Evolutionary conservation across 2,329 filamentous ascomycete genomes (phyloP), one percentile per base, ranked within the genome.

Genomic region (Botrytis tulipae): DNA sequence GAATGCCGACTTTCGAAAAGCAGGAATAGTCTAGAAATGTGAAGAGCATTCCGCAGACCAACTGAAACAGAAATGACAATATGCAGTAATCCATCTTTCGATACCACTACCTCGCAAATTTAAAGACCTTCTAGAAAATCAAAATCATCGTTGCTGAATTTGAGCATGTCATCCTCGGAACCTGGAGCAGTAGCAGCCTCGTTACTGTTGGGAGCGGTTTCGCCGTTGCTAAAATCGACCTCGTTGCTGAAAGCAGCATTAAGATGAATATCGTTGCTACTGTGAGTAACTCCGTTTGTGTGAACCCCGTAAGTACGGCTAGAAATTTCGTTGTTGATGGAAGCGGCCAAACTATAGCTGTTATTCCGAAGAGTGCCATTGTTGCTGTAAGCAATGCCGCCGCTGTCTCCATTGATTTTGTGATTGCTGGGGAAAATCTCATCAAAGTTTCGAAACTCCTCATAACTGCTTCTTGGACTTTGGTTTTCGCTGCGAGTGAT

Each of bases 81-180:
- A 16, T n/a, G 16, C 20, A 14, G 22, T 12, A 18, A 14, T 57
- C 25, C 35, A 29, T 18, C 35, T 16, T 35, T 48, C 35, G 14
- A 7, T 54, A 14, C 25, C 12, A 54, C 46, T 7, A 22, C 10
- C 9, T 4, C 22, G 18, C 9, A 68, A 42, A 10, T 25, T 25
- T 9, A 68, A 4, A 57, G 37, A 10, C 37, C n/a, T 32, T 61
- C 63, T 35, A 73, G 60, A 25, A 69, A 69, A 29, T 61, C 63
- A 12, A 73, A 32, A 40, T 73, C 71, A 12, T 42, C 48, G 8
- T 54, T 51, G 0, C 40, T 73, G 16, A 69, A 32, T 40, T 51
- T 35, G 10, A 72, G 48, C 18, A 60, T 25, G 16, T 8, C 48
- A 42, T 37, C 20, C 4, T 6, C n/a, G 1, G 20, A 48, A 16